Conservation (phyloP, 192 early-diverging fungal species). For the Glomus cerebriforme region DNA sequence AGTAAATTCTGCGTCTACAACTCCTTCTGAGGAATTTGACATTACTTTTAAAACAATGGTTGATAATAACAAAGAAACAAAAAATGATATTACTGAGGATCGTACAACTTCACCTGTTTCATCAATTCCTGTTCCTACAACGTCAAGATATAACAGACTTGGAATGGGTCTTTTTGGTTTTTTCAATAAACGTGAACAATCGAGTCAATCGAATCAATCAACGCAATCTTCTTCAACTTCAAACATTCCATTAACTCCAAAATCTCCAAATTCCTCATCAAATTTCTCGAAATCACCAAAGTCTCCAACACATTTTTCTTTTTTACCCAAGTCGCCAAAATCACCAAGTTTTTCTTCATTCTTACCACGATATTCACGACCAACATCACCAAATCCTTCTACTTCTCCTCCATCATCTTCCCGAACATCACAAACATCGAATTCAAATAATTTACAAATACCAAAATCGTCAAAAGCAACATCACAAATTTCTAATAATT, state of each 20-base stretch:
- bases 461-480: neutral
- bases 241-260: neutral
- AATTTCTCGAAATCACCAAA: neutral
- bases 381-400: neutral
- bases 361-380: neutral
- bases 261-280: neutral
- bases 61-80: neutral
- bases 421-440: neutral
- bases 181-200: constrained; percentile 4
- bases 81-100: neutral
- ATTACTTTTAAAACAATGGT: neutral
- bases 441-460: neutral
- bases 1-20: neutral
- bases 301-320: neutral
- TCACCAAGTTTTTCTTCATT: neutral
- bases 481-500: neutral
- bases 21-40: neutral
- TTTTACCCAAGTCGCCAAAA: neutral
- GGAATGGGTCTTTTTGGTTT: constrained; percentile 6
- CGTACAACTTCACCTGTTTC: neutral
- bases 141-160: neutral
- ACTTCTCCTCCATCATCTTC: neutral
- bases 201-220: neutral
- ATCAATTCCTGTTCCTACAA: neutral
- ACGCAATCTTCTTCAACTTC: neutral